Evolutionary conservation across 495 filamentous ascomycete species (phyloP).

Genomic region (Podospora australis): DNA sequence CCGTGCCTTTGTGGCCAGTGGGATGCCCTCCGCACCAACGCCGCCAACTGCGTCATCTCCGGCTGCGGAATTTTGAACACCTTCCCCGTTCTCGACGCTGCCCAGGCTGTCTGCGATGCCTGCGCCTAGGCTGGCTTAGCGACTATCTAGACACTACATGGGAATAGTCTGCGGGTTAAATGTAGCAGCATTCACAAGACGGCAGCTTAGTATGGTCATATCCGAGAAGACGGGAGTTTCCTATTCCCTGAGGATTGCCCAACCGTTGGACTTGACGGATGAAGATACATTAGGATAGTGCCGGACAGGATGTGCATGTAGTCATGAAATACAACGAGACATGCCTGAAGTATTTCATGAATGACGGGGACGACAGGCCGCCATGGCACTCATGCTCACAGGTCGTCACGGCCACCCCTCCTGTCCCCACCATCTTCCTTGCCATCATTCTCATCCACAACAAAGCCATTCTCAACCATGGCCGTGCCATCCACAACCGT

Average conservation of each 20-base stretch:
- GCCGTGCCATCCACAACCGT: background rate
- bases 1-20: constrained; percentile 9
- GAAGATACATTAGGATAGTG: too few relatives aligned
- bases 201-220: too few relatives aligned
- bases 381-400: background rate
- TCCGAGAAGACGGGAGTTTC: too few relatives aligned
- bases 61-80: constrained; percentile 1
- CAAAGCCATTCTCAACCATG: constrained; percentile 2
- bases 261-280: too few relatives aligned
- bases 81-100: constrained; percentile 2
- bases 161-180: too few relatives aligned
- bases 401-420: background rate
- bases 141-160: too few relatives aligned
- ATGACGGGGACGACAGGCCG: too few relatives aligned
- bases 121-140: constrained; percentile 6
- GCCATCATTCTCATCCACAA: constrained; percentile 2
- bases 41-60: constrained; percentile 4
- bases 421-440: background rate
- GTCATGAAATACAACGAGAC: too few relatives aligned
- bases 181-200: too few relatives aligned
- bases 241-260: too few relatives aligned
- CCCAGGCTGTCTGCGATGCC: constrained; percentile 7
- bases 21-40: constrained; percentile 1
- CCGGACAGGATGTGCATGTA: too few relatives aligned
- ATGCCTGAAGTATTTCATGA: too few relatives aligned